Base-by-base conservation (phyloP, 805 yeast species). In the Millerozyma miso region DNA sequence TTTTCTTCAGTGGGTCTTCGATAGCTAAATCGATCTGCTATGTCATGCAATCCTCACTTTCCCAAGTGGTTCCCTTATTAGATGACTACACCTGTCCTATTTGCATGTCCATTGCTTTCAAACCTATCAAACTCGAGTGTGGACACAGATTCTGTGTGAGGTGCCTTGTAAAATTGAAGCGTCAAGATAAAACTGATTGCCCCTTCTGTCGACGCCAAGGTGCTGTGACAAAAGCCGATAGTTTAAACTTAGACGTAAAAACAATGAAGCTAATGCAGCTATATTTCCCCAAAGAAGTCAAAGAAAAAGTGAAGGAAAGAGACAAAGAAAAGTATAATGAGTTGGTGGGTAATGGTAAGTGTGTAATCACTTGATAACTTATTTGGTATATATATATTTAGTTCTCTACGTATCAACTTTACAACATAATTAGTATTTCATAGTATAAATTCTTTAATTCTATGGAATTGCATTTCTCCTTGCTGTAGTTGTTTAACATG, bases 41-140 rank as follows among this genome's bases (percentile, higher is more conserved):
- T 31, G 70, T 81, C 20, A 79, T 85, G 29, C 74, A 82, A 23
- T 67, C 67, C 18, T 69, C 78, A 19, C 59, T 85, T 14, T 58
- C 85, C 31, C 70, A 74, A 20, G 59, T 85, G 1, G 65, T 83
- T 1, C 93, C 93, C 1, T 90, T 83, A 56, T 62, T 85, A 3
- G 90, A 85, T 38, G 91, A 85, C 56, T 85, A 83, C 53, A 65
- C 79, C 1, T 85, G 93, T 55, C 88, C 90, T 1, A 79, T 85
- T 7, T 85, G 93, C 56, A 74, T 77, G 58, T 71, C 77, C 2
- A 72, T 85, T 37, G 88, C 89, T 0, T 85, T 74, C 62, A 82
- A 83, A 52, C 93, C 93, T 2, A 80, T 85, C 38, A 63, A 80
- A 38, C 63, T 85, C 13, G 63, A 60, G 7, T 85, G 93, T 58